These are phyloP conservation scores for Paraglomus brasilianum DNA, from an alignment of 192 early-diverging fungal genomes.

Conservation along the genomic window DNA sequence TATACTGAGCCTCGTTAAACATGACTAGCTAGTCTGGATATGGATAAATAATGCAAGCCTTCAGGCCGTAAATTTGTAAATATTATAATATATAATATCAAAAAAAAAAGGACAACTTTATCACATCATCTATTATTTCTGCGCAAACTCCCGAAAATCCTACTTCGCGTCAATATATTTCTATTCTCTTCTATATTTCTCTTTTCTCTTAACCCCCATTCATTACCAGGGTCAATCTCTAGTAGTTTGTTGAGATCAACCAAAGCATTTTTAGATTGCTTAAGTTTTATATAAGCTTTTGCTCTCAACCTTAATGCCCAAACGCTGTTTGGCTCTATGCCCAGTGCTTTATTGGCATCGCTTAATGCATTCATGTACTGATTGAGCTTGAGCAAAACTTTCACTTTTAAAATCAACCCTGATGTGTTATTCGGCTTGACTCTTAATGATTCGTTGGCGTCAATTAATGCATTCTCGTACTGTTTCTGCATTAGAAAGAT, in stretches of 20 bases:
- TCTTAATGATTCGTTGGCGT: slow-evolving; percentile 13
- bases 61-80: too few relatives aligned
- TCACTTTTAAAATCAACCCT: not conserved
- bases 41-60: too few relatives aligned
- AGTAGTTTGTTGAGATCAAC: not conserved
- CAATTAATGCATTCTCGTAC: not conserved
- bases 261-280: not conserved
- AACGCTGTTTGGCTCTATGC: not conserved
- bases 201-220: too few relatives aligned
- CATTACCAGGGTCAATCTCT: not conserved
- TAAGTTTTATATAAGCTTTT: not conserved
- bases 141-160: too few relatives aligned
- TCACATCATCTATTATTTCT: too few relatives aligned
- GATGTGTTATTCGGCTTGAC: not conserved
- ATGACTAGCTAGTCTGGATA: too few relatives aligned
- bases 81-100: too few relatives aligned
- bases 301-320: not conserved
- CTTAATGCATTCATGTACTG: not conserved
- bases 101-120: too few relatives aligned
- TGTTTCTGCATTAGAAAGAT: not conserved
- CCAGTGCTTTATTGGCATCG: slow-evolving; percentile 1
- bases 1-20: too few relatives aligned
- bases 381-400: not conserved
- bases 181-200: too few relatives aligned
- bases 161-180: too few relatives aligned